phyloP scores from a whole-genome alignment of 345 rosid species.

The Anastatica hierochuntica region DNA sequence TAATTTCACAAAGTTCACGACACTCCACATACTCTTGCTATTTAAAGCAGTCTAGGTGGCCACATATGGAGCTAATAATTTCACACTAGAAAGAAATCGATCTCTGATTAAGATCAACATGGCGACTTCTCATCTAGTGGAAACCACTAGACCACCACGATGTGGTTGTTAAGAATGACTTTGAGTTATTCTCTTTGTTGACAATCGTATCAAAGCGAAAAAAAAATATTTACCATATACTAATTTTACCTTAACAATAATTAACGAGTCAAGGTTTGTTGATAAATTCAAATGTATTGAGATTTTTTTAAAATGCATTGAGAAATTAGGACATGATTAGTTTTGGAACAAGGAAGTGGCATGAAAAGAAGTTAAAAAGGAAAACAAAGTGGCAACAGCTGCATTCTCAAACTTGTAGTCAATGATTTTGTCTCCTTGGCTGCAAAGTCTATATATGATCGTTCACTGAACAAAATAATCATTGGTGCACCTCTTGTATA shows the following conservation, averaged over 20 bases:
- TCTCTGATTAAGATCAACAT: no score
- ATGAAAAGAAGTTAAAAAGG: background rate
- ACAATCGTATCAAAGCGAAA: background rate
- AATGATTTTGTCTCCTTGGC: constrained; percentile 12
- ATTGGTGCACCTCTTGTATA: constrained; percentile 4
- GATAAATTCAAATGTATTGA: constrained; percentile 20
- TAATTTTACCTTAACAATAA: background rate
- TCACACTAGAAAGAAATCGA: no score
- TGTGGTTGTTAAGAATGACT: background rate
- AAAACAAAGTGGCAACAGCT: constrained; percentile 13
- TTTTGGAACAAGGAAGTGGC: constrained; percentile 9
- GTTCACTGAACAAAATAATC: constrained; percentile 13
- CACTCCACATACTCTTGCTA: no score
- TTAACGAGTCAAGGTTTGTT: constrained; percentile 13
- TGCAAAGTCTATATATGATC: constrained; percentile 14
- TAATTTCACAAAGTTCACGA: no score
- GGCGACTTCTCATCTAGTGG: no score
- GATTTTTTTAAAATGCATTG: constrained; percentile 25
- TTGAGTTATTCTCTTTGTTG: background rate
- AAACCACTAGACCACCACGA: no score
- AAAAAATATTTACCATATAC: background rate
- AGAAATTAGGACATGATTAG: constrained; percentile 17
- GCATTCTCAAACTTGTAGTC: constrained; percentile 3
- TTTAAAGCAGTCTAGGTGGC: no score
- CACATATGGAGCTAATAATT: no score